A percentile compares a stretch with the other conserved stretches of the same genome.
Evolutionary conservation across 805 yeast genomes (phyloP).

Genomic region (Pichia paraexigua): DNA sequence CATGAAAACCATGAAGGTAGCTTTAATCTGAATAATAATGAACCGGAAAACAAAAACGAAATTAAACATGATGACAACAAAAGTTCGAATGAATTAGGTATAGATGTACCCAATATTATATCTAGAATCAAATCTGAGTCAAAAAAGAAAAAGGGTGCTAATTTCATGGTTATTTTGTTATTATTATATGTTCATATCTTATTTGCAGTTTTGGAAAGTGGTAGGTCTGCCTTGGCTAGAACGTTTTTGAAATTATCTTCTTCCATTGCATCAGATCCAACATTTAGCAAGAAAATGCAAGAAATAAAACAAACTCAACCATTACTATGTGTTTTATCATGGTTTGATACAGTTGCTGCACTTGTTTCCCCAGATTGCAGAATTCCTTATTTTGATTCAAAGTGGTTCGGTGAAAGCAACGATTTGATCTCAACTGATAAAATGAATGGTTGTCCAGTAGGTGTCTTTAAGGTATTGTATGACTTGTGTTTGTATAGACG

Average conservation of each 20-base stretch:
- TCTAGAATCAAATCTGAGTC: constrained; percentile 31
- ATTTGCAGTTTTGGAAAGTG: constrained; percentile 47
- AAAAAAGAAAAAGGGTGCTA: constrained; percentile 31
- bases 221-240: constrained; percentile 43
- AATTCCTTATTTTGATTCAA: constrained; percentile 43
- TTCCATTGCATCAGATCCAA: constrained; percentile 39
- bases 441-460: constrained; percentile 58
- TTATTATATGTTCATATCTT: constrained; percentile 47
- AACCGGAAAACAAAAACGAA: neutral
- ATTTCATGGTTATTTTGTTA: constrained; percentile 41
- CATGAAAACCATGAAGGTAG: constrained; percentile 11
- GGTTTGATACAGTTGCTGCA: constrained; percentile 54
- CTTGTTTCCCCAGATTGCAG: constrained; percentile 50
- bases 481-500: constrained; percentile 4
- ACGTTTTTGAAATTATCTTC: constrained; percentile 43
- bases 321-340: constrained; percentile 42
- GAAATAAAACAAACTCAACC: constrained; percentile 43
- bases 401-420: constrained; percentile 42
- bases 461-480: constrained; percentile 37
- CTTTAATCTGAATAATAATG: constrained; percentile 7
- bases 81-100: constrained; percentile 2
- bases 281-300: constrained; percentile 35
- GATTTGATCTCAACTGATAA: constrained; percentile 40
- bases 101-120: constrained; percentile 30
- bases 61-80: neutral